Percentiles rank a stretch among this genome's conserved stretches.
Conservation (phyloP, 495 filamentous ascomycete genomes). For the Platismatia glauca region DNA sequence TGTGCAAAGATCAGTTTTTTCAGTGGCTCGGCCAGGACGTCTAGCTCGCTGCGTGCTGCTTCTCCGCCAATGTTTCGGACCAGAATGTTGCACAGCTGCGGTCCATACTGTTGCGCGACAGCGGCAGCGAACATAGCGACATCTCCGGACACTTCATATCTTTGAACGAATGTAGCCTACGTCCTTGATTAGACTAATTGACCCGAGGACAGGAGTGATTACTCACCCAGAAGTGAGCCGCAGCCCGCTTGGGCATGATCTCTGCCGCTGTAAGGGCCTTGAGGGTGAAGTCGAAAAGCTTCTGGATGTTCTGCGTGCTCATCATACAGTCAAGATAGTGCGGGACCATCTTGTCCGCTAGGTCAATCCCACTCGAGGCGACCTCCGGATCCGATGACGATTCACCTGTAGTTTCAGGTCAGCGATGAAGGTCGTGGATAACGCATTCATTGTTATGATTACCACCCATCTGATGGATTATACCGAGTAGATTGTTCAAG, state of each 20-base stretch:
- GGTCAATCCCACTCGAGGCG: constrained; percentile 64
- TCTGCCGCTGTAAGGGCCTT: constrained; percentile 63
- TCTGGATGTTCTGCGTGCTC: constrained; percentile 46
- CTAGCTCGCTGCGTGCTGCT: constrained; percentile 68
- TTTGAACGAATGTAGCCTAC: constrained; percentile 20
- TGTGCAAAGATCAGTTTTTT: constrained; percentile 64
- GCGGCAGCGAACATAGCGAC: constrained; percentile 41
- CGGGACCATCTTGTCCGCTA: constrained; percentile 56
- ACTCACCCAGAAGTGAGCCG: constrained; percentile 72
- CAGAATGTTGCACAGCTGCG: constrained; percentile 49
- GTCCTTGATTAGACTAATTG: constrained; percentile 12
- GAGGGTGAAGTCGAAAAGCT: constrained; percentile 70
- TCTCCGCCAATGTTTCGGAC: constrained; percentile 64
- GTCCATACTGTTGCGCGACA: constrained; percentile 50
- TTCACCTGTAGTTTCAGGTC: constrained; percentile 29
- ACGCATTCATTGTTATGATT: constrained; percentile 26
- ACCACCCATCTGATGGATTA: constrained; percentile 56
- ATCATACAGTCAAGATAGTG: constrained; percentile 54
- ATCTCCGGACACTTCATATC: constrained; percentile 28
- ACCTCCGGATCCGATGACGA: constrained; percentile 70
- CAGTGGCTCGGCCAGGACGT: constrained; percentile 65
- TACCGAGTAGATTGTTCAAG: constrained; percentile 53
- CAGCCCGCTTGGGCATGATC: constrained; percentile 68
- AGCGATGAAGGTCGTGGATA: constrained; percentile 8
- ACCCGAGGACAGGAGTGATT: constrained; percentile 28